phyloP scores from a whole-genome alignment of 2,329 filamentous ascomycete genomes.

The Hypoxylon sp. region DNA sequence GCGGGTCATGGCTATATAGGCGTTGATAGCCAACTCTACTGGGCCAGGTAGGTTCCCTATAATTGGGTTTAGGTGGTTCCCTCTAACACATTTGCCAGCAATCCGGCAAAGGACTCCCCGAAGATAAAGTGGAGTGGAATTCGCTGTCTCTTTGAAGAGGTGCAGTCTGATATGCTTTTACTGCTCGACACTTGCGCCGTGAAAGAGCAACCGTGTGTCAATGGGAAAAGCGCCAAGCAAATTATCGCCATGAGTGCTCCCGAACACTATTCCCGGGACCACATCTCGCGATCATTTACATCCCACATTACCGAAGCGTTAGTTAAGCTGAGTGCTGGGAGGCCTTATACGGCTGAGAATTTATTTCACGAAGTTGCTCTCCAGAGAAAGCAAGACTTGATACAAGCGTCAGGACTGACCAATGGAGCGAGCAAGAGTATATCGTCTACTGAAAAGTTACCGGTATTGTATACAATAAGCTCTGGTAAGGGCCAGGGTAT shows the following conservation, averaged over 20 bases:
- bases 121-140: slow-evolving; percentile 74
- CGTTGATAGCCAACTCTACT: slow-evolving; percentile 72
- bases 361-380: slow-evolving; percentile 67
- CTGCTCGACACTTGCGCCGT: slow-evolving; percentile 71
- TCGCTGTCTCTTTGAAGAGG: slow-evolving; percentile 71
- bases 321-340: slow-evolving; percentile 62
- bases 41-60: slow-evolving; percentile 69
- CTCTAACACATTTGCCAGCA: slow-evolving; percentile 61
- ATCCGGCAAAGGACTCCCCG: slow-evolving; percentile 67
- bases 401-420: slow-evolving; percentile 57
- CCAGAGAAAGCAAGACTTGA: slow-evolving; percentile 58
- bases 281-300: slow-evolving; percentile 67
- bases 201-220: slow-evolving; percentile 62
- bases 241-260: slow-evolving; percentile 69
- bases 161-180: slow-evolving; percentile 71
- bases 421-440: slow-evolving; percentile 59
- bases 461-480: slow-evolving; percentile 67
- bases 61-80: slow-evolving; percentile 35
- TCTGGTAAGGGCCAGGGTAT: slow-evolving; percentile 65
- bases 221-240: slow-evolving; percentile 70
- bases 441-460: slow-evolving; percentile 54
- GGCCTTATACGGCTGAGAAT: slow-evolving; percentile 67
- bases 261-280: slow-evolving; percentile 61
- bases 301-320: slow-evolving; percentile 68
- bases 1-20: slow-evolving; percentile 70